These are phyloP conservation scores for Tulasnella sp. DNA, from an alignment of 768 basidiomycete species.

Conservation along the genomic window DNA sequence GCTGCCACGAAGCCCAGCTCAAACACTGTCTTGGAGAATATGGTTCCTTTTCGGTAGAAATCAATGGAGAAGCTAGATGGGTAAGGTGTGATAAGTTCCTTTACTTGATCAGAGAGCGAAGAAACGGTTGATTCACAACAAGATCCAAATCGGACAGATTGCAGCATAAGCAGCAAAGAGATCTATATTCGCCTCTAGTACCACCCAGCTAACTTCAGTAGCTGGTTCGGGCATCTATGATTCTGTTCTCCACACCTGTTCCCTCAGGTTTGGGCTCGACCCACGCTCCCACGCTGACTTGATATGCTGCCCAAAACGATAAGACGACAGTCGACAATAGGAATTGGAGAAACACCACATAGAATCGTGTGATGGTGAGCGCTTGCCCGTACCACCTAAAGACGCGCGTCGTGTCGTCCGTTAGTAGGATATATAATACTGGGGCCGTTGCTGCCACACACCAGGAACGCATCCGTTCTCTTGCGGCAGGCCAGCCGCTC, in stretches of 20 bases:
- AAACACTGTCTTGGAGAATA: not conserved
- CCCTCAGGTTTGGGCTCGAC: not conserved
- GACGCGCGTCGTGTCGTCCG: not conserved
- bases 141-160: not conserved
- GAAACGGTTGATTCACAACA: not conserved
- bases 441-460: not conserved
- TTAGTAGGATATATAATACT: not conserved
- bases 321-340: not conserved
- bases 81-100: too few species aligned
- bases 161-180: not conserved
- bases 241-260: not conserved
- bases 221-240: not conserved
- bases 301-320: constrained; percentile 5
- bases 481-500: not conserved
- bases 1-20: not conserved
- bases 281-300: not conserved
- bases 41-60: not conserved
- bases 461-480: not conserved
- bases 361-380: constrained; percentile 3
- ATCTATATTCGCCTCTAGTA: not conserved
- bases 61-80: not conserved
- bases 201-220: not conserved
- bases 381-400: not conserved
- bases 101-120: too few species aligned
- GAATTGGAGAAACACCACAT: not conserved